Base-by-base conservation (phyloP, 1,284 basidiomycete species). In the Ustilago hordei region DNA sequence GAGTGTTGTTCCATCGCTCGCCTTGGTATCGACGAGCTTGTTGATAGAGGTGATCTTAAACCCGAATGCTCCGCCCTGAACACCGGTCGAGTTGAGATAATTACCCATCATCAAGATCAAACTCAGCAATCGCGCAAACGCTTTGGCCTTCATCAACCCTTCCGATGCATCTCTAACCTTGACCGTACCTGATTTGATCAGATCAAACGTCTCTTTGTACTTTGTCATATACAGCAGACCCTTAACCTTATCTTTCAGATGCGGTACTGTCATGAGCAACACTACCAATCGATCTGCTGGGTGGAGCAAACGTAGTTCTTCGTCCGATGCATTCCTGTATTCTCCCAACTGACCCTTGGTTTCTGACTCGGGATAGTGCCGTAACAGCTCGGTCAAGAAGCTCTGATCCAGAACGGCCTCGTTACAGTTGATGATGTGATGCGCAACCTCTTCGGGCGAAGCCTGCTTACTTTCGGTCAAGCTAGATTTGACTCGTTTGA, bases 21-120 rank as follows among this genome's bases (percentile, higher is more conserved):
- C 97, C 87, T 99, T 99, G 3, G 96, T 99, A 84, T 99, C 97
- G 48, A 98, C 96, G 58, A 99, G 89, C 89, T 95, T 95, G 88
- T 99, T 99, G 88, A 99, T 97, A 86, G 95, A 97, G 87, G 93
- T 95, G 69, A 98, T 92, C 84, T 93, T 92, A 90, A 99, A 99
- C 64, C 96, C 96, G 83, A 95, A 97, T 0, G 97, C 97, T 34
- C 95, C 96, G 71, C 96, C 96, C 86, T 98, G 98, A 82, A 95
- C 91, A 73, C 95, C 95, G 48, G 94, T 93, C 31, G 95, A 95
- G 85, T 99, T 99, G 91, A 99, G 95, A 86, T 95, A 99, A 86
- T 99, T 99, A 71, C 96, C 96, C 84, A 99, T 91, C 80, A 97
- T 90, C 12, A 99, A 90, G 76, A 99, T 96, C 19, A 86, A 43